These are phyloP conservation scores for Saposhnikovia divaricata DNA, from an alignment of 129 eudicot species.

Conservation along the genomic window DNA sequence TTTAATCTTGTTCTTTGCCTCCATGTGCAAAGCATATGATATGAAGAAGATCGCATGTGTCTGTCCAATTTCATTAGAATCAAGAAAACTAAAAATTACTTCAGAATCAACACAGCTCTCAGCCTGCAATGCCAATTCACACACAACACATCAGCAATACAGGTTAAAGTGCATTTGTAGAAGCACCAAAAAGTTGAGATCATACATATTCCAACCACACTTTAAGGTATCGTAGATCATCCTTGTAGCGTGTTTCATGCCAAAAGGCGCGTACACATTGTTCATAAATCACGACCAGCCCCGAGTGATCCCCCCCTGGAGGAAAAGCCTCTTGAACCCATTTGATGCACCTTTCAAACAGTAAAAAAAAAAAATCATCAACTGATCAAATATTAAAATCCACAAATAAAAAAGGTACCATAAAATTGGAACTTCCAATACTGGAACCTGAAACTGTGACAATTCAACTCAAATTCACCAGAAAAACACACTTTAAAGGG, in stretches of 20 bases:
- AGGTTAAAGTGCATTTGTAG: not conserved
- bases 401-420: too few species aligned
- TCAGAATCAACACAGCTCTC: conserved; percentile 79
- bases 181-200: not conserved
- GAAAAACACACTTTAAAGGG: not conserved
- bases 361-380: not conserved
- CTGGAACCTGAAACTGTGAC: not conserved
- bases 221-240: conserved; percentile 86
- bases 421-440: not conserved
- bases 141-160: not conserved
- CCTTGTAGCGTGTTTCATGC: conserved; percentile 69
- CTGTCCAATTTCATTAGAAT: conserved; percentile 65
- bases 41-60: conserved; percentile 67
- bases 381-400: not conserved
- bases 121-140: conserved; percentile 48
- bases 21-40: conserved; percentile 74
- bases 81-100: conserved; percentile 76
- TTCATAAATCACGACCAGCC: conserved; percentile 65
- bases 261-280: conserved; percentile 95
- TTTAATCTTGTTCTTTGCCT: conserved; percentile 63
- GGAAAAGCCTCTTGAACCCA: conserved; percentile 98
- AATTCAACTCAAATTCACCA: not conserved
- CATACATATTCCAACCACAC: conserved; percentile 96
- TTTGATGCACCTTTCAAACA: conserved; percentile 68
- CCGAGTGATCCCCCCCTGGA: conserved; percentile 86